These are phyloP conservation scores for Peronospora tabacina DNA, from an alignment of 352 stramenopile species.

Conservation along the genomic window DNA sequence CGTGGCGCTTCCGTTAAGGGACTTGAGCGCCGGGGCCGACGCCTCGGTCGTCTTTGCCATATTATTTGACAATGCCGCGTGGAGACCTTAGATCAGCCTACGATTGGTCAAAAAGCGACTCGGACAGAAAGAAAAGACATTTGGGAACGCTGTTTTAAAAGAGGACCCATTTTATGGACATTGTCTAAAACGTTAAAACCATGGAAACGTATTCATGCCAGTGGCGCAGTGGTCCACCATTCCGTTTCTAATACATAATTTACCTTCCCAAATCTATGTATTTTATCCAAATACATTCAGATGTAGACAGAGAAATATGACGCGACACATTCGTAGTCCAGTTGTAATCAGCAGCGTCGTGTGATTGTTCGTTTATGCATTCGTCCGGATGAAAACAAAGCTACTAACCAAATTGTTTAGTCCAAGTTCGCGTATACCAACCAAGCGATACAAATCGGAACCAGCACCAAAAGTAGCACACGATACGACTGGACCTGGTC, in stretches of 20 bases:
- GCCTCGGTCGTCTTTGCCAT: constrained; percentile 26
- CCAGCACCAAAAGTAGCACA: constrained; percentile 42
- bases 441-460: constrained; percentile 44
- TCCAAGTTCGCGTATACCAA: constrained; percentile 48
- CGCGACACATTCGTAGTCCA: no score
- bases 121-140: background rate
- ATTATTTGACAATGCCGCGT: constrained; percentile 23
- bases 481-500: constrained; percentile 54
- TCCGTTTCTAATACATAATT: no score
- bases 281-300: no score
- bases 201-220: no score
- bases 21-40: constrained; percentile 4
- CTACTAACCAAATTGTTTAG: constrained; percentile 13
- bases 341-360: no score
- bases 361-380: no score
- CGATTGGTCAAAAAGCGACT: constrained; percentile 15
- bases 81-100: constrained; percentile 4
- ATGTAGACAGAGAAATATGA: no score
- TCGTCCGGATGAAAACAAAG: no score
- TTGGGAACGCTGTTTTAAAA: background rate
- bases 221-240: no score
- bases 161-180: no score
- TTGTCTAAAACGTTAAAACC: no score
- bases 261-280: no score
- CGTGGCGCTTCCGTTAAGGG: background rate